Conservation (phyloP, 345 rosid species). For the Euclidium syriacum region DNA sequence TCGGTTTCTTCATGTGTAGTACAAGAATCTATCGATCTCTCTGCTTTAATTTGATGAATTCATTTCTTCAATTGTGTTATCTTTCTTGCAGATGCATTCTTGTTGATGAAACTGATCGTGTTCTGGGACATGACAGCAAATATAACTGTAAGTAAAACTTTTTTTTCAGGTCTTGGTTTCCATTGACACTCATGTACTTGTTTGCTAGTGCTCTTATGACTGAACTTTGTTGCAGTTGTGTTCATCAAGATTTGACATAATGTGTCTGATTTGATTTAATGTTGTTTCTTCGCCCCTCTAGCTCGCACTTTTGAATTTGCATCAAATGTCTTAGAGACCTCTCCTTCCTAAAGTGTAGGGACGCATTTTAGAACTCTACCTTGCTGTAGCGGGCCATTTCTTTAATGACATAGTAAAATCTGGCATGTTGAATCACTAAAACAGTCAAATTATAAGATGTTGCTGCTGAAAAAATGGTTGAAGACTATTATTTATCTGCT, state of each 20-base stretch:
- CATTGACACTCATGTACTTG: not conserved
- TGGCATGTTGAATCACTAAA: not conserved
- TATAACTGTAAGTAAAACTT: constrained; percentile 69
- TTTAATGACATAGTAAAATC: not conserved
- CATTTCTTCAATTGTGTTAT: constrained; percentile 1
- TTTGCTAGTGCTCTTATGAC: not conserved
- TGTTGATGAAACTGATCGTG: constrained; percentile 81
- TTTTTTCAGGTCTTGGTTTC: not conserved
- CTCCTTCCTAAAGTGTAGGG: not conserved
- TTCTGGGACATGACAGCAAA: constrained; percentile 82
- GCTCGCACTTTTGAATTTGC: not conserved
- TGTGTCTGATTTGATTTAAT: not conserved
- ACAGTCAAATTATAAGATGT: not conserved
- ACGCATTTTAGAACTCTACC: not conserved
- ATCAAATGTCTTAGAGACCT: not conserved
- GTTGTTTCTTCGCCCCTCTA: not conserved
- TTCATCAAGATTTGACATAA: not conserved
- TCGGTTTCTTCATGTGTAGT: not conserved
- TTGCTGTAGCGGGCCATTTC: not conserved
- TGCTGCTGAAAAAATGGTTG: constrained; percentile 5
- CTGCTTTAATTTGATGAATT: not conserved
- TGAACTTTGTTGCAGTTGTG: not conserved
- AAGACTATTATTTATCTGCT: not conserved
- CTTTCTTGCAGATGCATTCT: constrained; percentile 79
- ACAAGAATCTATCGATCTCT: not conserved